Conservation (phyloP, 306 rosid genomes). For the Medicago ruthenica region DNA sequence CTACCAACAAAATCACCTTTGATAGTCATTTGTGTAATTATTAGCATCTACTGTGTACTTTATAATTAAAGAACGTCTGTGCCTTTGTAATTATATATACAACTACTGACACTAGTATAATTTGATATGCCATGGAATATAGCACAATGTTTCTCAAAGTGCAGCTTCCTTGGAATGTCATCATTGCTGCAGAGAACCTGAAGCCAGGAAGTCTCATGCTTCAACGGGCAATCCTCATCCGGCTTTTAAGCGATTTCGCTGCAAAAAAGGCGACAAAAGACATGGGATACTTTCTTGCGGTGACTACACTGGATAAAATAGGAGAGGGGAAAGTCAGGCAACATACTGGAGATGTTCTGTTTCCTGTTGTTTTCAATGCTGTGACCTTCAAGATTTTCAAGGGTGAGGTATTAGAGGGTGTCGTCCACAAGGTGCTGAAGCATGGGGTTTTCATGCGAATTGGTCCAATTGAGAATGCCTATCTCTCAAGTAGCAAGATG, state of each 20-base stretch:
- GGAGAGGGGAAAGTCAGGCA: conserved; percentile 90
- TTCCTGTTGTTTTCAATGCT: conserved; percentile 72
- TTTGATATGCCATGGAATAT: conserved; percentile 38
- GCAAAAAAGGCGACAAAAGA: conserved; percentile 74
- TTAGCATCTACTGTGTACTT: no score
- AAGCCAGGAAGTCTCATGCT: conserved; percentile 72
- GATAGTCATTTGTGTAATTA: no score
- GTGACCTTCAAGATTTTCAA: conserved; percentile 74
- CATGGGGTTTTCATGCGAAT: conserved; percentile 88
- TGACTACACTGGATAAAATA: conserved; percentile 69
- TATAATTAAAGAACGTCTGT: no score
- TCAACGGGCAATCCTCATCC: conserved; percentile 62
- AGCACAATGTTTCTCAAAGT: conserved; percentile 72
- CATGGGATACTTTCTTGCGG: conserved; percentile 74
- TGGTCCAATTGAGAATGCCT: conserved; percentile 75
- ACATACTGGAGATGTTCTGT: conserved; percentile 78
- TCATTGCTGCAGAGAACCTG: conserved; percentile 71
- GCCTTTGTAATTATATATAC: no score
- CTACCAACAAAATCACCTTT: no score
- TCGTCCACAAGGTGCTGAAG: conserved; percentile 80
- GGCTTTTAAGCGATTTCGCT: conserved; percentile 72
- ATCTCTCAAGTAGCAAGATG: conserved; percentile 77
- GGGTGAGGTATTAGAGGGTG: conserved; percentile 85
- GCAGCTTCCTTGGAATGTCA: conserved; percentile 77
- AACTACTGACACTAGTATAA: conserved; percentile 9